phyloP scores from a whole-genome alignment of 2,329 filamentous ascomycete genomes.

The Curvularia hawaiiensis region DNA sequence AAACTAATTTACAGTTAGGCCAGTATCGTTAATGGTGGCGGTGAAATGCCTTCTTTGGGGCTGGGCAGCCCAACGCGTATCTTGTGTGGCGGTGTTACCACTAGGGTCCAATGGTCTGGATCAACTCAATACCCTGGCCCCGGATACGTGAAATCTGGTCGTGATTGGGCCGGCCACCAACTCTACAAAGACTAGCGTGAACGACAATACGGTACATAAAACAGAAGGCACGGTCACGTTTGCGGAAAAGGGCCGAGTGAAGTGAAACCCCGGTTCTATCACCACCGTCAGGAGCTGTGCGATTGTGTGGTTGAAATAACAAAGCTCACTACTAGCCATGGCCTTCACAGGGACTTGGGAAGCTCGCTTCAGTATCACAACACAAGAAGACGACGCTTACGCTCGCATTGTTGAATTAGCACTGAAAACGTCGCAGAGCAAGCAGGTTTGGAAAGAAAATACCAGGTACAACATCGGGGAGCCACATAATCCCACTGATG shows the following conservation, averaged over 20 bases:
- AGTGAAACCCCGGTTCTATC: neutral
- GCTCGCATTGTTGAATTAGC: too few relatives aligned
- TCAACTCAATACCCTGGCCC: neutral
- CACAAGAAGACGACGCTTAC: too few relatives aligned
- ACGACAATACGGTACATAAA: neutral
- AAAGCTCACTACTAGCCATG: too few relatives aligned
- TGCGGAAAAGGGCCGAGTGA: neutral
- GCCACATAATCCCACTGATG: too few relatives aligned
- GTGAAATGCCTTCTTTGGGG: neutral
- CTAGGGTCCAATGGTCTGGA: neutral
- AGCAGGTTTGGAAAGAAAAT: too few relatives aligned
- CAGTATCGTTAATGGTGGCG: neutral
- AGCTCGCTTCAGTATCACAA: too few relatives aligned
- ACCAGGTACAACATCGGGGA: too few relatives aligned
- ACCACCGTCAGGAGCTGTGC: neutral
- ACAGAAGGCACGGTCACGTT: neutral
- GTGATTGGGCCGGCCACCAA: neutral
- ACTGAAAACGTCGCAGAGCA: too few relatives aligned
- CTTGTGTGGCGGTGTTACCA: neutral
- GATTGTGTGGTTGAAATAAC: neutral
- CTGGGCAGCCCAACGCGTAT: neutral
- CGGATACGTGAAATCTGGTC: neutral
- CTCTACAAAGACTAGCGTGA: neutral
- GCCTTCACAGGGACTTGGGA: too few relatives aligned
- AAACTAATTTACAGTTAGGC: neutral